Conservation (phyloP, 2,329 filamentous ascomycete genomes). For the Diaporthe sp. region DNA sequence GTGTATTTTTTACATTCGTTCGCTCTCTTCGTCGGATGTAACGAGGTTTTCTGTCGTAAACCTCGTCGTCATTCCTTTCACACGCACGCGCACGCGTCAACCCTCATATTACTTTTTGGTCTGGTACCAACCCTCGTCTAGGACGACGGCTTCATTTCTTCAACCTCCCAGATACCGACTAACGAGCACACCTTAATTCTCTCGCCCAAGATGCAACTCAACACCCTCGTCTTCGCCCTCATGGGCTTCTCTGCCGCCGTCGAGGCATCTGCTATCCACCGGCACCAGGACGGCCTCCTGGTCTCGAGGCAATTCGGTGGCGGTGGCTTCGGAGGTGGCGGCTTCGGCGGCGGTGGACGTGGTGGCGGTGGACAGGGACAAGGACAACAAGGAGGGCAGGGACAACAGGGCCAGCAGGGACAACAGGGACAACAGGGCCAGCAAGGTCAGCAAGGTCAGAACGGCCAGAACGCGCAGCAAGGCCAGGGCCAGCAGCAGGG, state of each 20-base stretch:
- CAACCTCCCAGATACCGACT: slow-evolving; percentile 11
- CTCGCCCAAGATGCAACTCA: slow-evolving; percentile 64
- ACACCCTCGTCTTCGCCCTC: slow-evolving; percentile 63
- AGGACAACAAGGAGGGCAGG: slow-evolving; percentile 8
- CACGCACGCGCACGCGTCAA: slow-evolving; percentile 27
- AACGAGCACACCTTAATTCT: slow-evolving; percentile 18
- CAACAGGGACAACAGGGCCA: not conserved
- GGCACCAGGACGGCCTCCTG: slow-evolving; percentile 53
- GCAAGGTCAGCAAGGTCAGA: not conserved
- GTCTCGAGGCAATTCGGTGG: slow-evolving; percentile 55
- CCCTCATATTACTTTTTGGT: slow-evolving; percentile 19
- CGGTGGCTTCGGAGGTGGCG: slow-evolving; percentile 42
- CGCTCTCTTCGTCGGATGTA: slow-evolving; percentile 33
- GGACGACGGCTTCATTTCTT: slow-evolving; percentile 23
- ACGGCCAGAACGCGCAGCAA: slow-evolving; percentile 42
- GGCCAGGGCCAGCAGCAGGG: slow-evolving; percentile 18
- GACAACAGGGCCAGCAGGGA: slow-evolving; percentile 10
- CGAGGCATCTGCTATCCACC: slow-evolving; percentile 60
- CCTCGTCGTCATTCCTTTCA: slow-evolving; percentile 38
- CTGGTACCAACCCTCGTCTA: slow-evolving; percentile 39
- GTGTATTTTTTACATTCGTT: slow-evolving; percentile 38
- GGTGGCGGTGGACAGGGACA: slow-evolving; percentile 3
- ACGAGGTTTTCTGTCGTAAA: slow-evolving; percentile 18
- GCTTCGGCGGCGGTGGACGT: not conserved
- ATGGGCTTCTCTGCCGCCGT: slow-evolving; percentile 60